Evolutionary conservation across 192 early-diverging fungal species (phyloP), one percentile per base, ranked within the genome.

Genomic region (Linnemannia schmuckeri): DNA sequence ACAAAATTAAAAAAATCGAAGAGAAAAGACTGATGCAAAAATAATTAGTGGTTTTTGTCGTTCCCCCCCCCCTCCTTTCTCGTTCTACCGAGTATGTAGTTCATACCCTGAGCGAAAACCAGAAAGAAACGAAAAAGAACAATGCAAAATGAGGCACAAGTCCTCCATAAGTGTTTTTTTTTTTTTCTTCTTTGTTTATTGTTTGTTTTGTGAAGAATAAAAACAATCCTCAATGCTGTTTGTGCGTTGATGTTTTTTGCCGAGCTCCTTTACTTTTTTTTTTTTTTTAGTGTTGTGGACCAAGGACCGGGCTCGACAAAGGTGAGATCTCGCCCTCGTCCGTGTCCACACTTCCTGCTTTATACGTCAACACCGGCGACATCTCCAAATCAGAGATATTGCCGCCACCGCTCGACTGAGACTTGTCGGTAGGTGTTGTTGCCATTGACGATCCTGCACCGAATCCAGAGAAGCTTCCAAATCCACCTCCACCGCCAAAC

Each of bases 401-500:
- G 24, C 54, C 55, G 1, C 55, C n/a, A n/a, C 10, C n/a, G n/a
- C 55, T 10, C 8, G 30, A 66, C 30, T 30, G n/a, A 35, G 61
- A 33, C n/a, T 66, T 66, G 27, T 3, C 12, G 10, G 61, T 8
- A n/a, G 30, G 24, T 57, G 55, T 27, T 27, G 55, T 12, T 27
- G 61, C 5, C 22, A 24, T 30, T 27, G 13, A 66, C 13, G 61
- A 33, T 12, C 30, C 27, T 27, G 61, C 61, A 15, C 61, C 61
- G 61, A 66, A 66, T 66, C 61, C 61, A 66, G 61, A 66, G 27
- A 66, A 66, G 12, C 27, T 12, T 66, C 61, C 61, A 33, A 61
- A 61, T 61, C 57, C 57, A n/a, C n/a, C 57, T 27, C 57, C n/a
- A 24, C 57, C 9, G n/a, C n/a, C n/a, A 61, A 66, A 33, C 27